Conservation (phyloP, 306 rosid species). For the Lathyrus oleraceus region DNA sequence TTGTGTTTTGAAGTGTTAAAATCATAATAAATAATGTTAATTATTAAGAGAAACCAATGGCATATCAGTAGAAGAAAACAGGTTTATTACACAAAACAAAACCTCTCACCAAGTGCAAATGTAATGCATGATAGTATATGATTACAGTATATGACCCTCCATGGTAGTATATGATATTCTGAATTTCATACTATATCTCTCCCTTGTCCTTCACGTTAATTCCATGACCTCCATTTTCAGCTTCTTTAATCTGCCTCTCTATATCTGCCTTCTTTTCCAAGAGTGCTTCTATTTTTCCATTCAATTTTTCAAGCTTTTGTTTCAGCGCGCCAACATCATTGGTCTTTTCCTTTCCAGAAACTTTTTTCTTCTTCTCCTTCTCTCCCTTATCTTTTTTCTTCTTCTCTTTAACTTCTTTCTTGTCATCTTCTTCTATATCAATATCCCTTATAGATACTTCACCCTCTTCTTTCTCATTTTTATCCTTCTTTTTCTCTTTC, state of each 20-base stretch:
- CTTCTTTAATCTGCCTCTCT: conserved; percentile 59
- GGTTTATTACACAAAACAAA: conserved; percentile 26
- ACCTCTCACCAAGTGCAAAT: conserved; percentile 13
- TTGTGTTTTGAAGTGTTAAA: no score
- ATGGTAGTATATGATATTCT: background rate
- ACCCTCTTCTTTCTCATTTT: conserved; percentile 17
- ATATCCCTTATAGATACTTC: conserved; percentile 41
- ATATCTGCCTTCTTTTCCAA: conserved; percentile 50
- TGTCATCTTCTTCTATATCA: conserved; percentile 33
- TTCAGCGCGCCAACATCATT: conserved; percentile 53
- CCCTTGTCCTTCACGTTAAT: conserved; percentile 30
- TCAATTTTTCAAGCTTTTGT: conserved; percentile 60
- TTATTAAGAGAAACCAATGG: no score
- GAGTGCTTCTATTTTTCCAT: conserved; percentile 57
- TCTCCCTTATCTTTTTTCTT: conserved; percentile 41
- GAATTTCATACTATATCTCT: conserved; percentile 7
- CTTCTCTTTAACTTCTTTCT: conserved; percentile 33
- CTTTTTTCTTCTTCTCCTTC: conserved; percentile 41
- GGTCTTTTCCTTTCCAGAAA: conserved; percentile 44
- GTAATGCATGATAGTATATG: conserved; percentile 8
- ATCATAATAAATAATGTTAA: no score
- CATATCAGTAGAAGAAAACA: no score
- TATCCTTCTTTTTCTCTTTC: conserved; percentile 8
- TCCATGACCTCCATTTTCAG: conserved; percentile 34
- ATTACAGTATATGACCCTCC: background rate